phyloP scores from a whole-genome alignment of 257 asterid species.

The Perilla frutescens region DNA sequence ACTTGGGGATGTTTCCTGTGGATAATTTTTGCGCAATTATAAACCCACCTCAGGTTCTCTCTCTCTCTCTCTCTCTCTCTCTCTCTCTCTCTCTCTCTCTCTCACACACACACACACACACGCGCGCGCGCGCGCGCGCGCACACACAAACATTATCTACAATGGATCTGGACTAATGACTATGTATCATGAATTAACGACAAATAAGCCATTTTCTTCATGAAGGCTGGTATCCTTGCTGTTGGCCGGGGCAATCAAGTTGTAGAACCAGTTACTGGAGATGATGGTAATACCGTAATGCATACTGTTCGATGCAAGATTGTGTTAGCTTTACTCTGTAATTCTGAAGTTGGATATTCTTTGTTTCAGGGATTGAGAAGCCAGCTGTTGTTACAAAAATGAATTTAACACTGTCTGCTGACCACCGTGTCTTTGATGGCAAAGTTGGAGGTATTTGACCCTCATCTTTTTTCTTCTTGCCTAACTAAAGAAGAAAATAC shows the following conservation, averaged over 20 bases:
- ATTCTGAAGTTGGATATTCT: constrained; percentile 31
- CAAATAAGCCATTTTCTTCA: constrained; percentile 44
- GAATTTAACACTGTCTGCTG: constrained; percentile 89
- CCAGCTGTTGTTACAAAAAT: constrained; percentile 82
- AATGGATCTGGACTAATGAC: constrained; percentile 3
- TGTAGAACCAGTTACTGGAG: constrained; percentile 80
- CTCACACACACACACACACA: constrained; percentile 18
- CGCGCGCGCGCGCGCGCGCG: no score
- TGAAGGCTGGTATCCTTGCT: constrained; percentile 97
- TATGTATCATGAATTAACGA: constrained; percentile 27
- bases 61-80: constrained; percentile 43
- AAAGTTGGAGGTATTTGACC: constrained; percentile 81
- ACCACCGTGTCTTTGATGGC: constrained; percentile 96
- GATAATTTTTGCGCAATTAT: constrained; percentile 95
- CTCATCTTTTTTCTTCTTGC: background rate
- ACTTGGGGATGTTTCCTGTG: constrained; percentile 99
- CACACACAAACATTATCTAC: background rate
- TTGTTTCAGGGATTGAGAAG: constrained; percentile 75
- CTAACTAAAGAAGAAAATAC: background rate
- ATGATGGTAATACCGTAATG: constrained; percentile 64
- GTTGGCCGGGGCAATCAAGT: constrained; percentile 96
- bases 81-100: constrained; percentile 44
- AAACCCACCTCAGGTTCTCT: constrained; percentile 94
- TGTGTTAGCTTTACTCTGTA: constrained; percentile 14
- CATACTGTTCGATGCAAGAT: constrained; percentile 25